These are phyloP conservation scores for Russula abietina DNA, from an alignment of 768 basidiomycete genomes.

Conservation along the genomic window DNA sequence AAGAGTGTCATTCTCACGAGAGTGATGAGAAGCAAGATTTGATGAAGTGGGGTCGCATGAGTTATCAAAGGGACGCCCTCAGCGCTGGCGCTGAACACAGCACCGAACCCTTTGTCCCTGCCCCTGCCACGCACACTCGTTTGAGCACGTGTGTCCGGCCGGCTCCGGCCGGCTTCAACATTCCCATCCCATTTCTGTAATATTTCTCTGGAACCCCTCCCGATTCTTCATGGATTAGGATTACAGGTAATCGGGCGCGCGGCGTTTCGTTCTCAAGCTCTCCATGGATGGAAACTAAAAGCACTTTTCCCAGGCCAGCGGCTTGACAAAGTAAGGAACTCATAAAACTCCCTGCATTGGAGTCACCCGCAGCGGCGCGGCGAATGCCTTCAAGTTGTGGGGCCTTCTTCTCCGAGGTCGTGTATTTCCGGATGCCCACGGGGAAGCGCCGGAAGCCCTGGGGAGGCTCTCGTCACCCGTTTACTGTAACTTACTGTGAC, in stretches of 20 bases:
- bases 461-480: background rate
- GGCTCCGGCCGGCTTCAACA: background rate
- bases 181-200: no score
- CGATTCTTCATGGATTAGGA: no score
- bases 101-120: no score
- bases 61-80: background rate
- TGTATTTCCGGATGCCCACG: background rate
- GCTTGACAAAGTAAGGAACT: background rate
- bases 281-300: background rate
- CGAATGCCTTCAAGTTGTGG: background rate
- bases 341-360: background rate
- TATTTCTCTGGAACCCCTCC: no score
- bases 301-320: background rate
- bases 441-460: constrained; percentile 2
- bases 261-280: background rate
- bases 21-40: background rate
- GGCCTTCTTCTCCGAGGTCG: background rate
- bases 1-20: constrained; percentile 43
- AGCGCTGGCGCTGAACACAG: no score
- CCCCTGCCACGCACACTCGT: no score
- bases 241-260: no score
- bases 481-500: no score
- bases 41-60: constrained; percentile 3
- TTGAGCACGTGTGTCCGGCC: background rate
- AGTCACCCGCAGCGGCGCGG: background rate